Base-by-base conservation (phyloP, 352 stramenopile species). In the Pythium folliculosum region DNA sequence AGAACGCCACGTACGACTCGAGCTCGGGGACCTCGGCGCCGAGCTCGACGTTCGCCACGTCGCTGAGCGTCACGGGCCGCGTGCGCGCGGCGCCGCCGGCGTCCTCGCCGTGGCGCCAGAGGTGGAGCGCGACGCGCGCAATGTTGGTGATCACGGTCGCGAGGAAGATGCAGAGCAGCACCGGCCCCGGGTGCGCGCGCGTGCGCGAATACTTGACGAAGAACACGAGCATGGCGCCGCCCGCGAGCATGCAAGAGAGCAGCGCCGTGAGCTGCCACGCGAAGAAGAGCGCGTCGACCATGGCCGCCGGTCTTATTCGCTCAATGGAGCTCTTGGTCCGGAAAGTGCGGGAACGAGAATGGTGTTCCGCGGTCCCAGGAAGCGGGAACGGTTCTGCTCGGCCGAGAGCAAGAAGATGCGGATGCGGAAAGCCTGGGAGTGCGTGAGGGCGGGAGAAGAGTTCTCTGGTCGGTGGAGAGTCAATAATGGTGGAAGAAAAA, bases 141-240 rank as follows among this genome's bases (percentile, higher is more conserved):
- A 91, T 72, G 71, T 88, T 94, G 38, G 80, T 72, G 60, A 92
- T 77, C 50, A 75, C 90, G 5, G 77, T 77, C 22, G 78, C 84
- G 45, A 95, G 62, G 56, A 92, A 89, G 58, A 95, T 88, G 65
- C 82, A 91, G 63, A 95, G 75, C 32, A 95, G 77, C 54, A 92
- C 81, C 17, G 84, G 77, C 0, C 87, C 87, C 1, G 87, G 87
- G 51, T 95, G 87, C 23, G 80, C 74, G 5, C 85, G 72, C 2
- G 80, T 79, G 53, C 80, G 84, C 3, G 77, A 66, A 60, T 85
- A 90, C 67, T 77, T 89, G 67, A 77, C 70, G 63, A 92, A 92
- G 72, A 92, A 89, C 56, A 77, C 77, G 63, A 92, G 60, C 83
- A 92, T 92, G 43, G 75, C 70, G 22, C 66, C 69, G 40, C 77